A percentile compares a stretch with the other conserved stretches of the same genome.
phyloP scores from a whole-genome alignment of 495 filamentous ascomycete genomes.

The Aspergillus coremiiformis region DNA sequence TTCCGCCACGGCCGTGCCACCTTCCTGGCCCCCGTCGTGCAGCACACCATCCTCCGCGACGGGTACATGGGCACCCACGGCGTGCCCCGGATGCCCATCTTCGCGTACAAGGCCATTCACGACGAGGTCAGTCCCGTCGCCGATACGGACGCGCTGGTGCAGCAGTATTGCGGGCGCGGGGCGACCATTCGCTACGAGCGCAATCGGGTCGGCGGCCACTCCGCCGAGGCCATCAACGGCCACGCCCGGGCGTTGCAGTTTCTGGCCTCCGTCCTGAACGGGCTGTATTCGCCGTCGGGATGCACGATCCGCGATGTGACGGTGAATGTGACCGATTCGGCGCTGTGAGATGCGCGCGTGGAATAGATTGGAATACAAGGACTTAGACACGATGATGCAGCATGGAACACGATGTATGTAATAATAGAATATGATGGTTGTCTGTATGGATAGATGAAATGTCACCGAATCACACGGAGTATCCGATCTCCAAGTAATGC shows the following conservation, averaged over 20 bases:
- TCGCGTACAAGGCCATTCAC: conserved; percentile 39
- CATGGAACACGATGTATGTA: too few relatives aligned
- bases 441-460: too few relatives aligned
- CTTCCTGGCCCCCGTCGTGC: not conserved
- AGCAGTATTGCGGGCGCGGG: conserved; percentile 21
- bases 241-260: not conserved
- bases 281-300: not conserved
- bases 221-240: not conserved
- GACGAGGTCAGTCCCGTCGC: conserved; percentile 33
- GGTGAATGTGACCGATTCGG: not conserved
- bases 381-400: too few relatives aligned
- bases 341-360: too few relatives aligned
- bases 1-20: not conserved
- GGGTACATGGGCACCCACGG: not conserved
- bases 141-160: conserved; percentile 35
- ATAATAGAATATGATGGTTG: too few relatives aligned
- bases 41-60: not conserved
- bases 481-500: too few relatives aligned
- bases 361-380: too few relatives aligned
- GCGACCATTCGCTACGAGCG: conserved; percentile 2
- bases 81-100: conserved; percentile 35
- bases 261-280: not conserved
- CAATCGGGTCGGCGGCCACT: conserved; percentile 2
- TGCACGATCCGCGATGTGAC: conserved; percentile 1
- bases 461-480: too few relatives aligned